phyloP scores from a whole-genome alignment of 2,329 filamentous ascomycete genomes.

The Alternaria dauci region DNA sequence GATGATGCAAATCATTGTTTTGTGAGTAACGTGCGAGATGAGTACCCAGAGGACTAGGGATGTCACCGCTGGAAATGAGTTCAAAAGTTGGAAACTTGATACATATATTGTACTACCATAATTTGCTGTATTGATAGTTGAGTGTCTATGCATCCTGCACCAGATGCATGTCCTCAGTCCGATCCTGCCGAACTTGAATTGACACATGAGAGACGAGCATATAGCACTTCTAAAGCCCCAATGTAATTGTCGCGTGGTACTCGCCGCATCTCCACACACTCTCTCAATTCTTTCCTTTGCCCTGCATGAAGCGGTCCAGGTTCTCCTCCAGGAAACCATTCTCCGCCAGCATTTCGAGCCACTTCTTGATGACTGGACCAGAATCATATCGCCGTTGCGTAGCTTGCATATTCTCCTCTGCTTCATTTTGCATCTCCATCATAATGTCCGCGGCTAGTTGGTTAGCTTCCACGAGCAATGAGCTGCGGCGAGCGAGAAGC shows the following conservation, averaged over 20 bases:
- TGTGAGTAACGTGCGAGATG: conserved; percentile 81
- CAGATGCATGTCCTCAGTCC: neutral
- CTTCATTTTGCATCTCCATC: conserved; percentile 58
- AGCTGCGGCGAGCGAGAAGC: conserved; percentile 31
- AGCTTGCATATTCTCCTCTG: conserved; percentile 63
- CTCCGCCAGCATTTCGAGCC: conserved; percentile 73
- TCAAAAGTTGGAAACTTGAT: neutral
- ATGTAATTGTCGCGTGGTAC: neutral
- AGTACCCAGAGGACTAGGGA: conserved; percentile 83
- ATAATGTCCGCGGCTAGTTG: conserved; percentile 54
- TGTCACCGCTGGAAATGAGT: neutral
- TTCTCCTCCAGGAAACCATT: conserved; percentile 64
- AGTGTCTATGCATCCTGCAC: neutral
- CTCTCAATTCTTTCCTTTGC: conserved; percentile 4
- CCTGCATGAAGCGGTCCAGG: conserved; percentile 32
- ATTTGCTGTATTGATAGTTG: neutral
- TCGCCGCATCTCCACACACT: neutral
- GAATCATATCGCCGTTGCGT: conserved; percentile 71
- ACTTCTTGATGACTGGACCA: conserved; percentile 71
- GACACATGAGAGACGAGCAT: neutral
- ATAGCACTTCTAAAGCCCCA: neutral
- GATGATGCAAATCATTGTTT: conserved; percentile 73
- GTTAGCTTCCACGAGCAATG: conserved; percentile 24
- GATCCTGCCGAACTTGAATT: neutral
- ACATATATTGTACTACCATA: neutral